phyloP scores from a whole-genome alignment of 768 basidiomycete species.

The Kwoniella mangroviensis region DNA sequence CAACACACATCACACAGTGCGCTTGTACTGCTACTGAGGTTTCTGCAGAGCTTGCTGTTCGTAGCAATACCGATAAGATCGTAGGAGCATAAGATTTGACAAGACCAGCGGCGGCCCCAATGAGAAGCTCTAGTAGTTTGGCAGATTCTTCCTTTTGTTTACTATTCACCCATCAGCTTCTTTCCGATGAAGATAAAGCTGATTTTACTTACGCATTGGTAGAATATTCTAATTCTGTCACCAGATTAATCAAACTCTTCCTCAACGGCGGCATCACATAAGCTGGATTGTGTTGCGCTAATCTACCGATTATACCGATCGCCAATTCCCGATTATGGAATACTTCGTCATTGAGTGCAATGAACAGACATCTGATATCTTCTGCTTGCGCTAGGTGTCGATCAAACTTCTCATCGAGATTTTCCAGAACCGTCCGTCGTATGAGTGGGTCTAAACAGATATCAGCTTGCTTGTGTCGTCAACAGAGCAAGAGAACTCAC shows the following conservation, averaged over 20 bases:
- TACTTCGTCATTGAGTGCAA: conserved; percentile 94
- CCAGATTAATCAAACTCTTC: conserved; percentile 90
- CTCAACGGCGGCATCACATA: conserved; percentile 97
- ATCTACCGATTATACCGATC: conserved; percentile 84
- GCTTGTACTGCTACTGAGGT: conserved; percentile 84
- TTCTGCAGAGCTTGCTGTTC: conserved; percentile 76
- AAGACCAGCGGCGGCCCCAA: conserved; percentile 87
- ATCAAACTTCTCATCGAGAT: conserved; percentile 91
- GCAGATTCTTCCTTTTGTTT: conserved; percentile 80
- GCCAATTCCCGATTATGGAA: conserved; percentile 93
- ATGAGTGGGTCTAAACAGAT: conserved; percentile 71
- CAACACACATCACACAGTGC: conserved; percentile 89
- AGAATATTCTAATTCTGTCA: conserved; percentile 96
- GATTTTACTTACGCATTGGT: conserved; percentile 71
- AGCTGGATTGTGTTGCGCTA: conserved; percentile 93
- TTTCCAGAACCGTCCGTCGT: conserved; percentile 80
- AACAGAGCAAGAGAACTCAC: conserved; percentile 60
- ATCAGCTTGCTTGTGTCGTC: conserved; percentile 11
- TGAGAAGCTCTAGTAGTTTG: conserved; percentile 81
- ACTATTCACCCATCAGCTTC: conserved; percentile 35
- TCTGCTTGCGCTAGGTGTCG: conserved; percentile 97
- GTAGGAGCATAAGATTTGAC: conserved; percentile 95
- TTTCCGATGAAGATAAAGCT: background rate
- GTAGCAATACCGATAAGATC: conserved; percentile 88
- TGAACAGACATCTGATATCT: conserved; percentile 95